These are phyloP conservation scores for Novymonas esmeraldas DNA, from an alignment of 208 protist genomes.

Conservation along the genomic window DNA sequence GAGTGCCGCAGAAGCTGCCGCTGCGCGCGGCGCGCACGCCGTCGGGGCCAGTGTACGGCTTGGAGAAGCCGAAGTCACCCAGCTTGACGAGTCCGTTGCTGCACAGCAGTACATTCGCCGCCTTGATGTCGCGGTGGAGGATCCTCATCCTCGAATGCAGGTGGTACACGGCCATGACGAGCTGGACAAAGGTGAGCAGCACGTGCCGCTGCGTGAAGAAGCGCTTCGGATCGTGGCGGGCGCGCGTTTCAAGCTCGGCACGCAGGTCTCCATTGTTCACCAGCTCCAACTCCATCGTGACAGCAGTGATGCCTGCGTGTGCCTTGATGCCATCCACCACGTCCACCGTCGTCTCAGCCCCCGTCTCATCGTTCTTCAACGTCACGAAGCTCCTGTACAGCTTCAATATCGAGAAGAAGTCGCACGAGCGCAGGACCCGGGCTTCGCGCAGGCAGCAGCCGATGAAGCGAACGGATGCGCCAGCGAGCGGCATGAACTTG, in stretches of 20 bases:
- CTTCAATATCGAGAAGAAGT: slow-evolving; percentile 80
- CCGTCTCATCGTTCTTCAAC: slow-evolving; percentile 37
- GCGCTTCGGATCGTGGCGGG: slow-evolving; percentile 21
- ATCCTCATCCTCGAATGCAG: slow-evolving; percentile 83
- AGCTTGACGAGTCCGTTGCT: slow-evolving; percentile 85
- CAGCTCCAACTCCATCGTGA: slow-evolving; percentile 76
- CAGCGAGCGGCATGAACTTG: slow-evolving; percentile 60
- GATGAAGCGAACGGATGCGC: slow-evolving; percentile 58
- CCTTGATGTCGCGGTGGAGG: slow-evolving; percentile 88
- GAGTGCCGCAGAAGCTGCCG: slow-evolving; percentile 81
- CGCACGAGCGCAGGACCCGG: slow-evolving; percentile 58
- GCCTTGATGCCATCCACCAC: slow-evolving; percentile 1
- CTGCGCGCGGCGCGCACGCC: slow-evolving; percentile 54
- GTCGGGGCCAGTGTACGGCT: slow-evolving; percentile 50
- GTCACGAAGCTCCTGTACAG: slow-evolving; percentile 62
- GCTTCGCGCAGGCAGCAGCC: slow-evolving; percentile 56
- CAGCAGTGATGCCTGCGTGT: slow-evolving; percentile 16
- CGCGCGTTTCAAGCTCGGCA: slow-evolving; percentile 60
- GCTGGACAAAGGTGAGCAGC: slow-evolving; percentile 69
- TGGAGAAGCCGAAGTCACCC: slow-evolving; percentile 87
- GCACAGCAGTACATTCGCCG: slow-evolving; percentile 81
- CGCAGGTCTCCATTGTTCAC: slow-evolving; percentile 79
- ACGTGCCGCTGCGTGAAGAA: slow-evolving; percentile 65
- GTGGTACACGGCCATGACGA: slow-evolving; percentile 82
- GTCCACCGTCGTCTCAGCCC: slow-evolving; percentile 50